Evolutionary conservation across 2,329 filamentous ascomycete species (phyloP).

Genomic region (Penicillium janthinellum): DNA sequence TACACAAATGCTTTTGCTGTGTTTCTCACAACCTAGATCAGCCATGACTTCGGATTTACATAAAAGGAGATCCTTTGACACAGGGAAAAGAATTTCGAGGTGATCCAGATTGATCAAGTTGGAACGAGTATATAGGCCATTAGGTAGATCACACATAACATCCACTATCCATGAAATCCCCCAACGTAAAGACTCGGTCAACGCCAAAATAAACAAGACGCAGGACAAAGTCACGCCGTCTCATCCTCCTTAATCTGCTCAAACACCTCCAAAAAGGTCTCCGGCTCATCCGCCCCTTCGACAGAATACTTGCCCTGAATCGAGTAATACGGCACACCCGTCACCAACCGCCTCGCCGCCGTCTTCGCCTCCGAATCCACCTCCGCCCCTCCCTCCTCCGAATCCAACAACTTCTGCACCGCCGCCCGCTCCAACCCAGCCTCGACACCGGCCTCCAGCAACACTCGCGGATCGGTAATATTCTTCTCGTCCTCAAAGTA

Average conservation of each 20-base stretch:
- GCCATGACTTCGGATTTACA: not conserved
- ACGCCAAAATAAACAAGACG: not conserved
- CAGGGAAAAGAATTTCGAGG: too few relatives aligned
- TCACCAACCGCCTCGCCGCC: conserved; percentile 58
- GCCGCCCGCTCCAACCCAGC: conserved; percentile 58
- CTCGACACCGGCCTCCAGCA: conserved; percentile 56
- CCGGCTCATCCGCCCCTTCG: conserved; percentile 71
- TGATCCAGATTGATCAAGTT: not conserved
- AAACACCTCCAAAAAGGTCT: conserved; percentile 68
- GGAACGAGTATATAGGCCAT: not conserved
- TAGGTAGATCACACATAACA: not conserved
- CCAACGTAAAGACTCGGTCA: not conserved
- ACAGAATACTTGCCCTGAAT: conserved; percentile 69
- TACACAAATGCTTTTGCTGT: not conserved
- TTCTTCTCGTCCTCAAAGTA: conserved; percentile 69
- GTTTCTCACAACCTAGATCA: not conserved
- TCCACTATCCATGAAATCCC: not conserved
- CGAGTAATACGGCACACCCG: conserved; percentile 74
- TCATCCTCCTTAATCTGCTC: conserved; percentile 56
- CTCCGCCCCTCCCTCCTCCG: conserved; percentile 57
- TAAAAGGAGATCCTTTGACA: too few relatives aligned
- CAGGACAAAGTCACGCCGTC: not conserved
- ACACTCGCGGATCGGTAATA: conserved; percentile 59
- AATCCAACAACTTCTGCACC: conserved; percentile 57
- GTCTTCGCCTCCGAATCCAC: conserved; percentile 60